Base-by-base conservation (phyloP, 371 early-diverging fungal species). In the Nosema bombycis region DNA sequence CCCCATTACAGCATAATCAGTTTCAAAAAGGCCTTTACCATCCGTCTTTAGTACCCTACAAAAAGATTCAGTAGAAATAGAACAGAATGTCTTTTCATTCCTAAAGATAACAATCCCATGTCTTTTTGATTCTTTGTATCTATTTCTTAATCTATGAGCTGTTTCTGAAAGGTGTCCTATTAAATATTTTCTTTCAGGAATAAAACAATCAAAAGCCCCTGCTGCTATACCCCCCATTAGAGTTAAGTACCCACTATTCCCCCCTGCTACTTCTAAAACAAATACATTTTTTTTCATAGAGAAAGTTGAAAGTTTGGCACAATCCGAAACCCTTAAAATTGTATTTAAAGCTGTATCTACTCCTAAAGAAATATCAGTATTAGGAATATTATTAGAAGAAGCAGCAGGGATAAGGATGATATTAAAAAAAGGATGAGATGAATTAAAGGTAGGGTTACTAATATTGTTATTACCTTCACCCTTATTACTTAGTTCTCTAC, bases 181-280 rank as follows among this genome's bases (percentile, higher is more conserved):
- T 15, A 79, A 66, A 38, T 82, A 78, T 46, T 72, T 82, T 72
- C 83, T 75, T 63, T 84, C 85, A 15, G 96, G 96, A 73, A 92
- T 95, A 85, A 96, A 96, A 21, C 91, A 89, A 0, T 91, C 91
- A 29, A 92, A 92, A 0, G 99, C 96, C 69, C 95, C 96, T 12
- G 90, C 87, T 28, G 88, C 91, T 24, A 96, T 88, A 23, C 94
- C 96, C 32, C 91, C 92, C 83, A 94, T 86, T 2, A 91, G 90
- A 4, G 96, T 92, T 75, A 98, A 87, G 84, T 91, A 96, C 1
- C 98, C 98, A 83, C 92, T 91, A 71, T 92, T 90, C 63, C 95
- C 96, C 66, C 96, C 96, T 81, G 94, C 94, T 30, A 95, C 93
- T 87, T 97, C 99, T 24, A 97, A 92, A 15, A 97, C 90, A 88